Evolutionary conservation across 768 basidiomycete genomes (phyloP).

Genomic region (Mycena galopus): DNA sequence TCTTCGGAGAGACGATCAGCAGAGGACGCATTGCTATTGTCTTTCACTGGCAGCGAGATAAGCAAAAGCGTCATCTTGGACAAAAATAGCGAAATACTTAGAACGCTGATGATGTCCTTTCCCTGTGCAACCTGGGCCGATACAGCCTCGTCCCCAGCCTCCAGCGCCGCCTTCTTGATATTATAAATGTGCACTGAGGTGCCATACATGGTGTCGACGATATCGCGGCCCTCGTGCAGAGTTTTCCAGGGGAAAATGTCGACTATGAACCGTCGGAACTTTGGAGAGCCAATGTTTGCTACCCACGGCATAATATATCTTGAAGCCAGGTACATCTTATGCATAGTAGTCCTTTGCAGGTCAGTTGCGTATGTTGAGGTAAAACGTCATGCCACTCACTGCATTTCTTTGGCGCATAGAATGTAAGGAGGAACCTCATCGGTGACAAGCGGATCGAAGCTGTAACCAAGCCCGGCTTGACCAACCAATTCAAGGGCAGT

Average conservation of each 20-base stretch:
- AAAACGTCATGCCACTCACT: constrained; percentile 39
- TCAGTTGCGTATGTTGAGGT: neutral
- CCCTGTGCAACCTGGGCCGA: constrained; percentile 47
- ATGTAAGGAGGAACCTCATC: constrained; percentile 48
- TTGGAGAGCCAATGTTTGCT: constrained; percentile 48
- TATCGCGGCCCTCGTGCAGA: constrained; percentile 43
- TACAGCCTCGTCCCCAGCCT: constrained; percentile 43
- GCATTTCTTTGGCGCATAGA: constrained; percentile 45
- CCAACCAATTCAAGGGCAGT: constrained; percentile 65
- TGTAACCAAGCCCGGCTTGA: constrained; percentile 60
- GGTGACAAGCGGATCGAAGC: constrained; percentile 55
- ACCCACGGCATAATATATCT: constrained; percentile 43
- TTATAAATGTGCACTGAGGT: constrained; percentile 50
- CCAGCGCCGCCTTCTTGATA: constrained; percentile 50
- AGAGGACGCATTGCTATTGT: constrained; percentile 46
- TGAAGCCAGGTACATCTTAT: constrained; percentile 29
- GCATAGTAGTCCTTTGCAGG: neutral
- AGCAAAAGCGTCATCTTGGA: neutral
- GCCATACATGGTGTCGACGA: constrained; percentile 51
- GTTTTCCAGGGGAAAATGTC: constrained; percentile 45
- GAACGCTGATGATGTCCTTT: constrained; percentile 48
- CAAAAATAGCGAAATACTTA: constrained; percentile 35
- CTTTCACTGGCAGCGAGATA: constrained; percentile 41
- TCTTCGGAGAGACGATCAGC: constrained; percentile 45
- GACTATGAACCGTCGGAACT: constrained; percentile 50